Conservation (phyloP, 805 yeast genomes). For the Teunomyces stri region DNA sequence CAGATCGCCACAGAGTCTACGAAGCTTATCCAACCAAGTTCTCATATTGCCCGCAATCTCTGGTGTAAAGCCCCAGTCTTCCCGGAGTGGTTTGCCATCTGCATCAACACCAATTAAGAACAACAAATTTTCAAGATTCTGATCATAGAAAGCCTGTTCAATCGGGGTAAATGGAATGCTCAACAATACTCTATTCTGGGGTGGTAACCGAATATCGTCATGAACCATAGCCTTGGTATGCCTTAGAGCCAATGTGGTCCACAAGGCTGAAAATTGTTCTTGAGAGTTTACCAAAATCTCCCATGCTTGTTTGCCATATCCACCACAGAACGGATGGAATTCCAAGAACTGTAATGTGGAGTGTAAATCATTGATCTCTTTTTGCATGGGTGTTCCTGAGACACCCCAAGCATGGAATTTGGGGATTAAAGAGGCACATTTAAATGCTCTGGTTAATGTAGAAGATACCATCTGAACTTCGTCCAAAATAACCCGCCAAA, state of each 20-base stretch:
- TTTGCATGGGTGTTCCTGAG: constrained; percentile 88
- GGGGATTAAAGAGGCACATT: constrained; percentile 75
- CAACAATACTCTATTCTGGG: constrained; percentile 67
- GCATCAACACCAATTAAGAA: constrained; percentile 54
- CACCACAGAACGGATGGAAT: constrained; percentile 60
- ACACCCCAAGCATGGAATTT: constrained; percentile 95
- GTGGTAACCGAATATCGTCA: constrained; percentile 73
- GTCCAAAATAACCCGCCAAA: constrained; percentile 87
- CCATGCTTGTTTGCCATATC: constrained; percentile 42
- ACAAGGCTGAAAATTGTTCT: constrained; percentile 41
- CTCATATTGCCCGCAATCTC: constrained; percentile 50
- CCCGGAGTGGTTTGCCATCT: constrained; percentile 47
- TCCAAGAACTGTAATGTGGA: constrained; percentile 69
- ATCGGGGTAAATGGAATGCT: constrained; percentile 75
- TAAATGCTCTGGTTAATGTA: constrained; percentile 72
- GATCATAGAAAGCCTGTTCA: constrained; percentile 81
- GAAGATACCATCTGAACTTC: constrained; percentile 92
- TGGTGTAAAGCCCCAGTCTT: constrained; percentile 48
- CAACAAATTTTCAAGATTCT: constrained; percentile 58
- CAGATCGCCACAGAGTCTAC: constrained; percentile 86
- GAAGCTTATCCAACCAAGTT: constrained; percentile 62
- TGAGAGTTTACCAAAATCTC: constrained; percentile 18
- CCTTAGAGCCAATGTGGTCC: constrained; percentile 58
- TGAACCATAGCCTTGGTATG: constrained; percentile 85
- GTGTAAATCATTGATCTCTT: constrained; percentile 61